These are phyloP conservation scores for Xylaria intraflava DNA, from an alignment of 495 filamentous ascomycete species.

Conservation along the genomic window DNA sequence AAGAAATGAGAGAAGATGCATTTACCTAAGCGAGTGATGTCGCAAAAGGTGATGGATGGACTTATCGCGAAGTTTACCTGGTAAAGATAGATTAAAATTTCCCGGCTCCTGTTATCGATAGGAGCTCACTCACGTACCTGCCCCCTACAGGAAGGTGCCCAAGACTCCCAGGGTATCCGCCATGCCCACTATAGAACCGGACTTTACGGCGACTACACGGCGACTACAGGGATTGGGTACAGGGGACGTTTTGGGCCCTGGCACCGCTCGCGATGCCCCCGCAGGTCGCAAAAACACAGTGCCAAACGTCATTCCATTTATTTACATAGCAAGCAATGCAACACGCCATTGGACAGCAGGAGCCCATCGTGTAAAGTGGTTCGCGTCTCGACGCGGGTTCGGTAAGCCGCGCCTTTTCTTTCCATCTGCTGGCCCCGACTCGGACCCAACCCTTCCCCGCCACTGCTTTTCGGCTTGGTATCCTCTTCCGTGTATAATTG, in stretches of 20 bases:
- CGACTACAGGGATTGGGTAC: not conserved
- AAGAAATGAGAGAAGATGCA: not conserved
- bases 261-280: not conserved
- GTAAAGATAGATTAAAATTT: slow-evolving; percentile 5
- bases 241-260: no score
- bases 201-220: no score
- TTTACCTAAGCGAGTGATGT: not conserved
- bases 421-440: not conserved
- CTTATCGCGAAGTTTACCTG: not conserved
- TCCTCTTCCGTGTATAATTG: not conserved
- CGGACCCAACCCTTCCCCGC: slow-evolving; percentile 1
- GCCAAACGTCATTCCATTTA: slow-evolving; percentile 9
- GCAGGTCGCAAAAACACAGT: not conserved
- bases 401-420: slow-evolving; percentile 9
- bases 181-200: no score
- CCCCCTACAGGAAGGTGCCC: no score
- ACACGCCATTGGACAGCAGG: not conserved
- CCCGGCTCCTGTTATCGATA: slow-evolving; percentile 10
- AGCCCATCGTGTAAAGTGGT: slow-evolving; percentile 13
- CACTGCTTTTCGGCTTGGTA: slow-evolving; percentile 2
- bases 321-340: not conserved
- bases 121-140: not conserved
- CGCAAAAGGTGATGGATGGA: not conserved
- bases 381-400: slow-evolving; percentile 28
- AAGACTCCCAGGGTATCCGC: no score